Percentiles rank a stretch among this genome's conserved stretches.
phyloP scores from a whole-genome alignment of 257 asterid species.

The Solanum bulbocastanum region DNA sequence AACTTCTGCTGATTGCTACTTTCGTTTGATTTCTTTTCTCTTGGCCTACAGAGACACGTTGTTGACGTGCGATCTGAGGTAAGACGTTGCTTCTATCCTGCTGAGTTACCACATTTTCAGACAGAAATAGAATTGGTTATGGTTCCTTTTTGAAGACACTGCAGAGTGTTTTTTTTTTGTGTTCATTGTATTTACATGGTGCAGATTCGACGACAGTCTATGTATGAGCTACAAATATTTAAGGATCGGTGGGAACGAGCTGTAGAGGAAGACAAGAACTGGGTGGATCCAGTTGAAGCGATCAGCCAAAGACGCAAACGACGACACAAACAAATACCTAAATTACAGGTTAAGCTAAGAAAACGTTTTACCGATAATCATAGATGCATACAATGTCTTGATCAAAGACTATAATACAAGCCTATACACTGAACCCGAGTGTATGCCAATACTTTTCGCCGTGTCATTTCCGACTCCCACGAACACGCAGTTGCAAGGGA shows the following conservation, averaged over 20 bases:
- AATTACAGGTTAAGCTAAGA: background rate
- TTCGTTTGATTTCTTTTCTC: background rate
- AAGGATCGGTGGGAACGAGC: conserved; percentile 80
- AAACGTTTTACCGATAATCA: background rate
- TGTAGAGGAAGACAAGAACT: conserved; percentile 45
- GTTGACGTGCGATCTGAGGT: conserved; percentile 79
- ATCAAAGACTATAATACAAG: background rate
- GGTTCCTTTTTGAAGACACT: background rate
- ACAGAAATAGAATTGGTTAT: background rate
- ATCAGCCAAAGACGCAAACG: background rate
- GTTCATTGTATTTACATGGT: background rate
- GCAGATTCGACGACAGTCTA: conserved; percentile 18
- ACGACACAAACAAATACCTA: background rate
- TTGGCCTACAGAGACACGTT: conserved; percentile 34
- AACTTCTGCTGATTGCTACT: background rate
- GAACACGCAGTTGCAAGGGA: background rate
- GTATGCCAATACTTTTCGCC: background rate
- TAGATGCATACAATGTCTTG: background rate
- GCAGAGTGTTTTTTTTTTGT: background rate
- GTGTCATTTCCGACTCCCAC: background rate
- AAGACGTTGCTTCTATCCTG: conserved; percentile 2
- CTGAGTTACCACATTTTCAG: background rate
- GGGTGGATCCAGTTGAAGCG: background rate
- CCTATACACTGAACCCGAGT: background rate
- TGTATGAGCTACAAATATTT: conserved; percentile 49